phyloP scores from a whole-genome alignment of 1,284 basidiomycete genomes.

The Cryptococcus jaspeensis region DNA sequence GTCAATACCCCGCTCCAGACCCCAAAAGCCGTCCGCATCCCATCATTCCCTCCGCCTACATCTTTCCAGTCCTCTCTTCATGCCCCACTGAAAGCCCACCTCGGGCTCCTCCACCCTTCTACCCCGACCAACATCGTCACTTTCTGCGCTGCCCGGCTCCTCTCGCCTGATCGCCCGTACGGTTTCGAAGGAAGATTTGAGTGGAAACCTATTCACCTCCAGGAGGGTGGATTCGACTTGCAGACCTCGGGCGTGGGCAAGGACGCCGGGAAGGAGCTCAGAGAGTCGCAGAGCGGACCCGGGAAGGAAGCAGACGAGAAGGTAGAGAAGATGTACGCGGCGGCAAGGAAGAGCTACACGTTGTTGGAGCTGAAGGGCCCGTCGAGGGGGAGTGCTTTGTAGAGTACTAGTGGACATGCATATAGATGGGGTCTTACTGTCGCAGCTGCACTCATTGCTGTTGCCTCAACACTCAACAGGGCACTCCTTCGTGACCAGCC shows the following conservation, averaged over 20 bases:
- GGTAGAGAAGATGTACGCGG: constrained; percentile 32
- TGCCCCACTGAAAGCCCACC: constrained; percentile 24
- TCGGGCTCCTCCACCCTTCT: constrained; percentile 24
- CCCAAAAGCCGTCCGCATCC: background rate
- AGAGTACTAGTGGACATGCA: background rate
- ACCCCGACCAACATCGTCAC: constrained; percentile 20
- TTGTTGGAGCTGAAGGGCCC: constrained; percentile 18
- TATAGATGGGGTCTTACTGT: background rate
- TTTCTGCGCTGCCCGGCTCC: constrained; percentile 33
- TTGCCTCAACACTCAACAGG: background rate
- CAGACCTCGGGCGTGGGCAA: constrained; percentile 25
- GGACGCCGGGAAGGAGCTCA: constrained; percentile 24
- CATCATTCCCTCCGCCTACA: background rate
- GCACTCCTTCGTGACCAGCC: background rate
- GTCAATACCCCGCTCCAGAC: background rate
- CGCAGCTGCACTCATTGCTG: too few species aligned
- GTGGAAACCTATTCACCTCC: constrained; percentile 12
- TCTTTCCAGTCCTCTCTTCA: constrained; percentile 18
- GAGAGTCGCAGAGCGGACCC: constrained; percentile 12
- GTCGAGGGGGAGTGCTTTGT: background rate
- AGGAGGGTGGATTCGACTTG: constrained; percentile 15
- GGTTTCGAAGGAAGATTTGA: constrained; percentile 28
- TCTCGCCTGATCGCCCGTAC: constrained; percentile 31
- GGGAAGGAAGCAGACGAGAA: constrained; percentile 26
- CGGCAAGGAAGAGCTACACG: constrained; percentile 28